phyloP scores from a whole-genome alignment of 2,329 filamentous ascomycete genomes.

The Colletotrichum tamarilloi region DNA sequence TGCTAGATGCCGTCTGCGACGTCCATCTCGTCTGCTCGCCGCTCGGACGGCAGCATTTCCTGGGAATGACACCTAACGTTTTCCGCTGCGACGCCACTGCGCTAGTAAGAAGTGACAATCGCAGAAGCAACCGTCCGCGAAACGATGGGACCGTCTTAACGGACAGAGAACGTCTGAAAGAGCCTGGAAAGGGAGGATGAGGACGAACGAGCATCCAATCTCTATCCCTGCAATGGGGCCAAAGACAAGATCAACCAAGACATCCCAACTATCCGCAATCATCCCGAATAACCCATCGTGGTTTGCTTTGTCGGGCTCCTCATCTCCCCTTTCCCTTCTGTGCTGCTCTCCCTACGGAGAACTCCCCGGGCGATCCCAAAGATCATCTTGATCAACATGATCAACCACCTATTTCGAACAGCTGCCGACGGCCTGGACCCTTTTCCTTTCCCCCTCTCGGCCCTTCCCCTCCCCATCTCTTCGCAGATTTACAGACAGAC shows the following conservation, averaged over 20 bases:
- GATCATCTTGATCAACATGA: slow-evolving; percentile 29
- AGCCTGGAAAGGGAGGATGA: background rate
- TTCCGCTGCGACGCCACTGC: slow-evolving; percentile 18
- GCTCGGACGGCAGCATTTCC: slow-evolving; percentile 11
- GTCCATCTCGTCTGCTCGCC: background rate
- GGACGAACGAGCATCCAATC: slow-evolving; percentile 1
- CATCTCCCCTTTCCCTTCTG: background rate
- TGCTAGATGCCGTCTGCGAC: background rate
- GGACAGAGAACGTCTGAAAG: background rate
- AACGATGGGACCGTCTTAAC: background rate
- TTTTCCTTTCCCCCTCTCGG: too few relatives aligned
- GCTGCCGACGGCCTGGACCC: background rate
- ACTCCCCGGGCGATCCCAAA: slow-evolving; percentile 27
- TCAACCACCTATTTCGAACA: slow-evolving; percentile 3
- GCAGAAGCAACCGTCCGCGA: background rate
- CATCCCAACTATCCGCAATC: slow-evolving; percentile 15
- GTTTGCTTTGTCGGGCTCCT: too few relatives aligned
- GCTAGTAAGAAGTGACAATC: background rate
- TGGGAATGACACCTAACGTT: background rate
- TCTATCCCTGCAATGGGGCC: slow-evolving; percentile 7
- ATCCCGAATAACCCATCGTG: too few relatives aligned
- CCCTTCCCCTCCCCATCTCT: background rate
- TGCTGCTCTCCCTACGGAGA: background rate
- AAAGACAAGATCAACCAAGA: slow-evolving; percentile 4
- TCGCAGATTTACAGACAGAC: background rate